Evolutionary conservation across 495 filamentous ascomycete genomes (phyloP).

Genomic region (Glutinoglossum americanum): DNA sequence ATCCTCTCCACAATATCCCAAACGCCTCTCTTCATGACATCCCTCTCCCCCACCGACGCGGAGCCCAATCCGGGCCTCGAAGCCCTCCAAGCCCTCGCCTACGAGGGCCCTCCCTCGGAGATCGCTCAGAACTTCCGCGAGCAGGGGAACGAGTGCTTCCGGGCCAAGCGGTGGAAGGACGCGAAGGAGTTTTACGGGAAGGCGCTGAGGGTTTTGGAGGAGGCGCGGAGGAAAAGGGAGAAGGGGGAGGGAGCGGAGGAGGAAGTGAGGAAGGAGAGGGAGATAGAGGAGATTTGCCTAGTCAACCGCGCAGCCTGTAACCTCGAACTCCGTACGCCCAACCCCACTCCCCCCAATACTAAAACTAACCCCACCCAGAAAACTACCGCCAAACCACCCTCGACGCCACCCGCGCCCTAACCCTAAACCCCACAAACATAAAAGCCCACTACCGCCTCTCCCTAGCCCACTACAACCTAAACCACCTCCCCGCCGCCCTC

Average conservation of each 20-base stretch:
- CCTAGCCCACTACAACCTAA: conserved; percentile 49
- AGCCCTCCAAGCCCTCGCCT: conserved; percentile 71
- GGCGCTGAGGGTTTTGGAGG: conserved; percentile 42
- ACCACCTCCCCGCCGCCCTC: conserved; percentile 49
- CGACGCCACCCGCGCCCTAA: conserved; percentile 63
- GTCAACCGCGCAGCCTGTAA: conserved; percentile 78
- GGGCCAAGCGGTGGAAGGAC: conserved; percentile 50
- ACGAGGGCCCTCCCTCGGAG: conserved; percentile 75
- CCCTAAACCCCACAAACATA: conserved; percentile 46
- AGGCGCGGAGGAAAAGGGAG: conserved; percentile 25
- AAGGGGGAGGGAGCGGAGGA: conserved; percentile 23
- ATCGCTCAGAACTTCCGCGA: conserved; percentile 60
- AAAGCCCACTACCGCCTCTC: conserved; percentile 81
- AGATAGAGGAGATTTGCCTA: conserved; percentile 51
- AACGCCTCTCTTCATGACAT: conserved; percentile 87
- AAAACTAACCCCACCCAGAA: conserved; percentile 17
- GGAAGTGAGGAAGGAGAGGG: conserved; percentile 33
- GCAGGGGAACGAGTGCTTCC: conserved; percentile 75
- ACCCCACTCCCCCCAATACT: conserved; percentile 1
- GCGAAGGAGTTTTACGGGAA: conserved; percentile 85
- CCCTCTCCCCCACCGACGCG: conserved; percentile 40
- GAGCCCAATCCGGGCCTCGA: conserved; percentile 57
- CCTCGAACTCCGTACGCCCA: conserved; percentile 37
- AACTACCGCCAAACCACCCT: conserved; percentile 70
- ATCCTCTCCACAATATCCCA: conserved; percentile 54